phyloP scores from a whole-genome alignment of 768 basidiomycete genomes.

The Rhizopogon sp. region DNA sequence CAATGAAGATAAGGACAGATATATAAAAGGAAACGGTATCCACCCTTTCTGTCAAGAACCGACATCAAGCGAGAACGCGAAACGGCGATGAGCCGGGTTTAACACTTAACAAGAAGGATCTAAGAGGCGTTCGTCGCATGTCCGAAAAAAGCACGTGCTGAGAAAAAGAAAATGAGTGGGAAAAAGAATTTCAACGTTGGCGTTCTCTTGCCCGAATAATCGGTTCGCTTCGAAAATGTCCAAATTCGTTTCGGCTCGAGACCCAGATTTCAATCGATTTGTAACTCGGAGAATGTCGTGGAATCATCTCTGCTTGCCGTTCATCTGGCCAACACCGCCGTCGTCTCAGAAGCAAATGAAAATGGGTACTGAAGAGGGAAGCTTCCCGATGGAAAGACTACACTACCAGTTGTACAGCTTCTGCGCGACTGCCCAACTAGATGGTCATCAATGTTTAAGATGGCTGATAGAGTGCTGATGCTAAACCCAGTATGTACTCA shows the following conservation, averaged over 20 bases:
- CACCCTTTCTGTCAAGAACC: no score
- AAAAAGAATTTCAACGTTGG: no score
- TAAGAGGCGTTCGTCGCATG: no score
- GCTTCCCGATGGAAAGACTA: neutral
- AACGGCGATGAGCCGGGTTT: no score
- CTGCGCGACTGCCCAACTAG: constrained; percentile 13
- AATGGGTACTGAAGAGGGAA: neutral
- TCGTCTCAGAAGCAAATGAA: constrained; percentile 1
- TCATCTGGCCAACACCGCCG: constrained; percentile 13
- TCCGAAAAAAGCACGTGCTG: no score
- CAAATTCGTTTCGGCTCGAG: neutral
- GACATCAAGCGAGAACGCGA: no score
- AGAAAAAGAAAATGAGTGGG: no score
- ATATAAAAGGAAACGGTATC: no score
- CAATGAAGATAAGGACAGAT: no score
- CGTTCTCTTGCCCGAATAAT: no score
- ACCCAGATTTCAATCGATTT: no score
- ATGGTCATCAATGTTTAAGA: constrained; percentile 24
- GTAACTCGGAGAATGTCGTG: neutral
- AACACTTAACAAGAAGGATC: no score
- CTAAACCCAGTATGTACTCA: constrained; percentile 22
- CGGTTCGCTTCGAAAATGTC: constrained; percentile 17
- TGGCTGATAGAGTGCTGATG: constrained; percentile 29
- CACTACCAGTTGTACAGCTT: constrained; percentile 1
- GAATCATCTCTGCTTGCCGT: constrained; percentile 7